phyloP scores from a whole-genome alignment of 2,329 filamentous ascomycete genomes.

The Teratosphaeria nubilosa region DNA sequence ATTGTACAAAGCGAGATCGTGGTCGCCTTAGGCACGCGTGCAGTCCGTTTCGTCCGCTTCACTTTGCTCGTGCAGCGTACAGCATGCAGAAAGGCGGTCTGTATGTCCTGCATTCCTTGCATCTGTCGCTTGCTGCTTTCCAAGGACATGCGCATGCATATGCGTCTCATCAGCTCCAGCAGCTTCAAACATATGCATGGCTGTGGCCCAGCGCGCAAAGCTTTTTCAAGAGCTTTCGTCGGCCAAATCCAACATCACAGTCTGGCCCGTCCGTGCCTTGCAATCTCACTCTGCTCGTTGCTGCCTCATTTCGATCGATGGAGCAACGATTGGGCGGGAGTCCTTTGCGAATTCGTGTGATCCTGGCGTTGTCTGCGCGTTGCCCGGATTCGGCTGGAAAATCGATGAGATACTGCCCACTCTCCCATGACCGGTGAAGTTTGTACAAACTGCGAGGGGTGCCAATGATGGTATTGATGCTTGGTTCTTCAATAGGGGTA shows the following conservation, averaged over 20 bases:
- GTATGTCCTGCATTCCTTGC: not conserved
- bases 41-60: not conserved
- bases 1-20: not conserved
- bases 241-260: not conserved
- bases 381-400: not conserved
- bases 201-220: not conserved
- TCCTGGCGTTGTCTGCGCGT: not conserved
- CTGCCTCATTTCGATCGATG: not conserved
- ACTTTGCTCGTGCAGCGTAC: not conserved
- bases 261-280: not conserved
- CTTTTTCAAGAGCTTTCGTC: not conserved
- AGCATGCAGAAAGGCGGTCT: not conserved
- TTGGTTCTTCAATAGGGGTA: constrained; percentile 8
- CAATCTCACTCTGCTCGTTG: not conserved
- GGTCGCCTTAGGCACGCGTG: not conserved
- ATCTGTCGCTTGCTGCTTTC: not conserved
- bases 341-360: not conserved
- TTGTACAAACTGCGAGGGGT: not conserved
- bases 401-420: not conserved
- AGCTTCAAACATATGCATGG: not conserved
- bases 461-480: constrained; percentile 6
- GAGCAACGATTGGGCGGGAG: not conserved
- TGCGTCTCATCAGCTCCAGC: not conserved
- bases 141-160: not conserved
- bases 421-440: not conserved